Base-by-base conservation (phyloP, 2,329 filamentous ascomycete genomes). In the Lachnellula subtilissima region DNA sequence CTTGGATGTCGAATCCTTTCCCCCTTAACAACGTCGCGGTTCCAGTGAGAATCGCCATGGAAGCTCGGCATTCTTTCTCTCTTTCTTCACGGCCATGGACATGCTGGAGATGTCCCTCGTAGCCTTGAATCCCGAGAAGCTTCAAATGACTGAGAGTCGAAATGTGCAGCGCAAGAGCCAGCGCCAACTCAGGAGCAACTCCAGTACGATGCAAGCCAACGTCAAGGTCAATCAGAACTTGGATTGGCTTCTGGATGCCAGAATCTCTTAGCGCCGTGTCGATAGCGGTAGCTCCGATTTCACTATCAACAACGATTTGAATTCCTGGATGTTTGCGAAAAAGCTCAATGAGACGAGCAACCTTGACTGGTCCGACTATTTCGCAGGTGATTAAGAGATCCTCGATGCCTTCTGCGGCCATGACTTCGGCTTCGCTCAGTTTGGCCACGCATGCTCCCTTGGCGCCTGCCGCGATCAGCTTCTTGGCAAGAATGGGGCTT, bases 31-130 rank as follows among this genome's bases (percentile, higher is more conserved):
- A 64, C 0, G 74, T 70, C 0, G 75, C 77, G 0, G 77, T 79
- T 1, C 65, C 65, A 0, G 73, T 75, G 14, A 81, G 66, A 1
- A 70, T 74, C 23, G 57, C 60, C 78, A 79, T 78, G 0, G 75
- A 75, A 55, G 72, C 73, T 5, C 78, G 67, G 62, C 77, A 80
- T 56, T 71, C 64, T 14, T 48, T 63, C 61, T 71, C 73, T 22
- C 78, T 69, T 56, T 75, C 74, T 7, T 73, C 73, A 1, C 61
- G 58, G 36, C 71, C 69, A 60, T 79, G 77, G 12, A 80, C 60
- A 67, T 81, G 78, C 68, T 81, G 78, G 42, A 80, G 59, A 65
- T 81, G 78, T 1, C 78, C 78, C 62, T 81, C 78, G 55, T 81
- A 81, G 0, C 78, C 78, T 60, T 80, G 77, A 0, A 80, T 72